These are phyloP conservation scores for Eucalyptus pauciflora DNA, from an alignment of 345 rosid species.

Conservation along the genomic window DNA sequence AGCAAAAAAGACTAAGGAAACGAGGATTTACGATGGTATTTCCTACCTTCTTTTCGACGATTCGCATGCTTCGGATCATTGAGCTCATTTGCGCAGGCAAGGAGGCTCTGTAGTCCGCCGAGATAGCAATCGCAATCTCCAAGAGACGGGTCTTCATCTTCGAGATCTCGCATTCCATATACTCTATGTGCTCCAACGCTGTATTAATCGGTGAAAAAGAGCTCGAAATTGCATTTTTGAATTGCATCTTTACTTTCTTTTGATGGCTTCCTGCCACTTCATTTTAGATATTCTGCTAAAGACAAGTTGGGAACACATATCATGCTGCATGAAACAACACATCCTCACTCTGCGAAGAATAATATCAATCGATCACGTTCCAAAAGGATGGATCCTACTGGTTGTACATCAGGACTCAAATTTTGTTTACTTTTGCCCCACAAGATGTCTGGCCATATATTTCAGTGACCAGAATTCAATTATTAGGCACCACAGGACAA, in stretches of 20 bases:
- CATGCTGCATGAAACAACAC: background rate
- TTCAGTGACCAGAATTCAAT: too few species aligned
- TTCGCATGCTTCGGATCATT: background rate
- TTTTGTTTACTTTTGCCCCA: too few species aligned
- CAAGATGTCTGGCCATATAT: too few species aligned
- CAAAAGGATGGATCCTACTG: too few species aligned
- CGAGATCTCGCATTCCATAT: slow-evolving; percentile 31
- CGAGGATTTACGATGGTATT: background rate
- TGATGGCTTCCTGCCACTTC: background rate
- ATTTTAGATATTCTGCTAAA: too few species aligned
- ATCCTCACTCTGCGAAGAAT: background rate
- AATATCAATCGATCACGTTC: background rate
- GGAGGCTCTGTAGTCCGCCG: slow-evolving; percentile 26
- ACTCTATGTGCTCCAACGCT: slow-evolving; percentile 51
- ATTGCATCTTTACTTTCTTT: background rate
- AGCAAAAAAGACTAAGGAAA: background rate
- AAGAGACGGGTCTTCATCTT: slow-evolving; percentile 27
- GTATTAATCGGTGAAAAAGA: slow-evolving; percentile 15
- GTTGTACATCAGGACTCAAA: too few species aligned
- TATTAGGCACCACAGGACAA: background rate
- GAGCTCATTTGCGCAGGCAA: background rate
- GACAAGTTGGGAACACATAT: background rate
- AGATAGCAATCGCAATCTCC: slow-evolving; percentile 28
- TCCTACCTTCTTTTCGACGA: background rate
- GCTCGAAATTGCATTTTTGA: background rate